Evolutionary conservation across 1,139 yeast species (phyloP).

Genomic region (Yarrowia galli): DNA sequence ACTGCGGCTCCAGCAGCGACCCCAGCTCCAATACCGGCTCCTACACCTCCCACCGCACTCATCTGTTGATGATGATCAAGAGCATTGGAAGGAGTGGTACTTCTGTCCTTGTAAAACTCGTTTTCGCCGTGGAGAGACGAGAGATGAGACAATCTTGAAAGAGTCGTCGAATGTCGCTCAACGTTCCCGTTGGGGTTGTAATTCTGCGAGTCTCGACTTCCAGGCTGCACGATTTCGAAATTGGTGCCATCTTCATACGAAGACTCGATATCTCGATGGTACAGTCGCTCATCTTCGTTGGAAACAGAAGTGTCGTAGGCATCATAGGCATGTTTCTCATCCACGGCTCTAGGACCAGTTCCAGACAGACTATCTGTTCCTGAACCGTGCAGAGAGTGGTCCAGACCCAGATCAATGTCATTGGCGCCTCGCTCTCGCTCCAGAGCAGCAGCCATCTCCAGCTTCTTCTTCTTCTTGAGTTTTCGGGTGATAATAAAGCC

Average conservation of each 20-base stretch:
- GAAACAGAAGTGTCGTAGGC: constrained; percentile 15
- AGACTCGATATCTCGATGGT: constrained; percentile 25
- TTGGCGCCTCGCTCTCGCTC: constrained; percentile 25
- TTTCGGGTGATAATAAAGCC: constrained; percentile 32
- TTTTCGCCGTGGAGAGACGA: constrained; percentile 8
- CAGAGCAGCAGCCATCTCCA: constrained; percentile 19
- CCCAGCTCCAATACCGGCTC: too few species aligned
- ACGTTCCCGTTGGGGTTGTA: not conserved
- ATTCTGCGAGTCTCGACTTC: not conserved
- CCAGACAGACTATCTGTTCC: constrained; percentile 4
- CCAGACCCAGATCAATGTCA: constrained; percentile 19
- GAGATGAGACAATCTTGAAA: not conserved
- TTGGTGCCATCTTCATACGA: constrained; percentile 25
- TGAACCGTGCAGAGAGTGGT: constrained; percentile 12
- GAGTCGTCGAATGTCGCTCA: constrained; percentile 1
- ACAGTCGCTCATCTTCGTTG: constrained; percentile 20
- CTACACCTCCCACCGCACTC: not conserved
- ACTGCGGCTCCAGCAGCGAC: not conserved
- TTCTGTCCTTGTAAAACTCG: constrained; percentile 30
- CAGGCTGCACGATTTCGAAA: constrained; percentile 11
- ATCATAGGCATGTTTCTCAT: constrained; percentile 12
- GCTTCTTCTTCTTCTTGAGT: constrained; percentile 33
- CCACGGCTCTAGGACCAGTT: not conserved
- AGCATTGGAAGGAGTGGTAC: constrained; percentile 27
- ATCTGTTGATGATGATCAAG: constrained; percentile 12